Conservation (phyloP, 148 eudicot genomes). For the Vaccinium darrowii region DNA sequence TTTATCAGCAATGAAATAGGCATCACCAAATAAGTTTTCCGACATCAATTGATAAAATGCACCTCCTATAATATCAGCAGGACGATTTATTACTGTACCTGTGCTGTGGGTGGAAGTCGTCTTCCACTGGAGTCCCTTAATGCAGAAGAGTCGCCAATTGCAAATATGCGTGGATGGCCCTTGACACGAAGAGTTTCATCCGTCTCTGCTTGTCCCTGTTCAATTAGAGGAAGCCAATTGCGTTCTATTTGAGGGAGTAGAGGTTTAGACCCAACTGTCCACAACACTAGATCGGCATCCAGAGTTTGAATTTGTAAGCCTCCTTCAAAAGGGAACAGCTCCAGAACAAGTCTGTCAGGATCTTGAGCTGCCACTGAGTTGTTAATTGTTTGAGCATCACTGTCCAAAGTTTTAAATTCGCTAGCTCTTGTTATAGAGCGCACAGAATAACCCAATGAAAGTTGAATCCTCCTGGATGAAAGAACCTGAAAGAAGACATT, state of each 20-base stretch:
- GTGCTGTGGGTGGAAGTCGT: constrained; percentile 90
- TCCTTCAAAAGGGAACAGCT: constrained; percentile 71
- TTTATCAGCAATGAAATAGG: not conserved
- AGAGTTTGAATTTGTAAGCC: constrained; percentile 58
- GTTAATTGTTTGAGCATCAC: constrained; percentile 15
- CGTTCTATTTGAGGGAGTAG: constrained; percentile 68
- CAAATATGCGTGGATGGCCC: constrained; percentile 92
- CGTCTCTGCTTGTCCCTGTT: constrained; percentile 87
- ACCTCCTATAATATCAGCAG: not conserved
- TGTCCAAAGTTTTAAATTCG: constrained; percentile 20
- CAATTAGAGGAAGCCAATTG: constrained; percentile 74
- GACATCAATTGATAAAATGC: not conserved
- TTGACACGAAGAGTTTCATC: constrained; percentile 94
- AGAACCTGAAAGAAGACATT: constrained; percentile 52
- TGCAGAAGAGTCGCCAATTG: constrained; percentile 89
- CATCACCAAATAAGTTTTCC: not conserved
- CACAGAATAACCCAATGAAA: constrained; percentile 76
- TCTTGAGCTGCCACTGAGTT: constrained; percentile 22
- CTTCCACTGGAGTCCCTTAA: constrained; percentile 79
- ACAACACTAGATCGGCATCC: constrained; percentile 87
- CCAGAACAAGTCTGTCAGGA: constrained; percentile 56
- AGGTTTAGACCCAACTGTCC: constrained; percentile 94
- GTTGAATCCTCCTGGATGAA: constrained; percentile 72
- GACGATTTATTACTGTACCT: constrained; percentile 42
- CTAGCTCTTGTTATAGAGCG: constrained; percentile 42